Percentiles rank a stretch among this genome's conserved stretches.
phyloP scores from a whole-genome alignment of 2,329 filamentous ascomycete genomes.

The Cladorrhinum sp. region DNA sequence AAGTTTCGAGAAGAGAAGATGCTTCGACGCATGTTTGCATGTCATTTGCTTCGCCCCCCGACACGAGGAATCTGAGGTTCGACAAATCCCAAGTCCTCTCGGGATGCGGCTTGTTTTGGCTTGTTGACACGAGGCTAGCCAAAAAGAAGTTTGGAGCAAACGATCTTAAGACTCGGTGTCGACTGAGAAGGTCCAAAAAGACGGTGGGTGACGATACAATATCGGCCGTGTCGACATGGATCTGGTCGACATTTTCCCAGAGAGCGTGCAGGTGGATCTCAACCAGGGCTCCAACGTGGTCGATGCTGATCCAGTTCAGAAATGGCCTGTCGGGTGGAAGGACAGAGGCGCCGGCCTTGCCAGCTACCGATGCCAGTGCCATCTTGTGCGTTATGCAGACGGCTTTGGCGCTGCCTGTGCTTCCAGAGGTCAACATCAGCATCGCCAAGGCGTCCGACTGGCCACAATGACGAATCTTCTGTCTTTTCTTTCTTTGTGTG shows the following conservation, averaged over 20 bases:
- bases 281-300: conserved; percentile 51
- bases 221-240: conserved; percentile 44
- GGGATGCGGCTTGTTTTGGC: conserved; percentile 23
- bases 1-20: conserved; percentile 30
- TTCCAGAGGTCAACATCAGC: conserved; percentile 53
- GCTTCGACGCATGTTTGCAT: conserved; percentile 32
- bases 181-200: conserved; percentile 40
- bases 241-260: conserved; percentile 38
- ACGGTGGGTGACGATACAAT: conserved; percentile 37
- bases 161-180: conserved; percentile 40
- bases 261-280: conserved; percentile 53
- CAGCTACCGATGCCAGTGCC: conserved; percentile 37
- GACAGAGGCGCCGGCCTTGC: conserved; percentile 34
- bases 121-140: conserved; percentile 26
- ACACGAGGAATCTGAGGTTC: conserved; percentile 31
- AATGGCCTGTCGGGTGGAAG: conserved; percentile 35
- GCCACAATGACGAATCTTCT: no score
- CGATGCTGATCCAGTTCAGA: conserved; percentile 50
- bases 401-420: conserved; percentile 49
- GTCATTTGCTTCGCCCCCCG: conserved; percentile 47
- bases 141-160: conserved; percentile 44
- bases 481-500: no score
- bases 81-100: conserved; percentile 12
- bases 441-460: no score
- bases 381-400: conserved; percentile 45